Evolutionary conservation across 129 eudicot species (phyloP).

Genomic region (Chrysanthemum lavandulifolium): DNA sequence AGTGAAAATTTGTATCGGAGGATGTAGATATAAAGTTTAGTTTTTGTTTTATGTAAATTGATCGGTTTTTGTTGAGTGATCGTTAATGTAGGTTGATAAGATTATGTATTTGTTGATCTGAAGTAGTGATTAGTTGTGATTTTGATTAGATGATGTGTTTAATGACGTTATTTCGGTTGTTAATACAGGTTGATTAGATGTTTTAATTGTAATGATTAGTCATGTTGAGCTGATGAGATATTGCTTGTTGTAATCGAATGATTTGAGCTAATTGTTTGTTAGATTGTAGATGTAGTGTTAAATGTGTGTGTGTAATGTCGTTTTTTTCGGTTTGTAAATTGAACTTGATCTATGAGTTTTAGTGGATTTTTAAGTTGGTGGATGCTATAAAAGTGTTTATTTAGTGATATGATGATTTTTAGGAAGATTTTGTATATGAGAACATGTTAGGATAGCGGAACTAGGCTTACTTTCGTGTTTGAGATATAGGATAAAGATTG

Average conservation of each 20-base stretch:
- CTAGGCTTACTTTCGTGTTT: conserved; percentile 5
- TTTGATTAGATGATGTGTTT: conserved; percentile 2
- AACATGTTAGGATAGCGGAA: conserved; percentile 2
- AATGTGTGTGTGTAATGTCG: conserved; percentile 16
- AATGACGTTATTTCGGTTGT: not conserved
- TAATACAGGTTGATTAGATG: not conserved
- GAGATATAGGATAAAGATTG: conserved; percentile 10
- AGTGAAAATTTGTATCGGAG: too few relatives aligned
- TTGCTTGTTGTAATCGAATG: conserved; percentile 7
- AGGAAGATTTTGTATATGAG: not conserved
- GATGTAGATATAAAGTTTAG: too few relatives aligned
- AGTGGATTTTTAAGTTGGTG: not conserved
- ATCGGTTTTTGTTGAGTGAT: too few relatives aligned
- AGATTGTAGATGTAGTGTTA: not conserved
- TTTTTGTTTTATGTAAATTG: too few relatives aligned
- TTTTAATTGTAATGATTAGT: not conserved
- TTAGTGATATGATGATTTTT: conserved; percentile 3
- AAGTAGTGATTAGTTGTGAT: not conserved
- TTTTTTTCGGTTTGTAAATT: conserved; percentile 7
- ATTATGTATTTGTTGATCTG: too few relatives aligned
- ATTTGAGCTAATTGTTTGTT: conserved; percentile 10
- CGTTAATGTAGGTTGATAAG: too few relatives aligned
- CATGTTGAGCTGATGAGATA: not conserved
- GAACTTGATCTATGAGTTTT: conserved; percentile 1
- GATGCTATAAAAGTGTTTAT: conserved; percentile 11